phyloP scores from a whole-genome alignment of 2,329 filamentous ascomycete genomes.

The Fusarium decemcellulare region DNA sequence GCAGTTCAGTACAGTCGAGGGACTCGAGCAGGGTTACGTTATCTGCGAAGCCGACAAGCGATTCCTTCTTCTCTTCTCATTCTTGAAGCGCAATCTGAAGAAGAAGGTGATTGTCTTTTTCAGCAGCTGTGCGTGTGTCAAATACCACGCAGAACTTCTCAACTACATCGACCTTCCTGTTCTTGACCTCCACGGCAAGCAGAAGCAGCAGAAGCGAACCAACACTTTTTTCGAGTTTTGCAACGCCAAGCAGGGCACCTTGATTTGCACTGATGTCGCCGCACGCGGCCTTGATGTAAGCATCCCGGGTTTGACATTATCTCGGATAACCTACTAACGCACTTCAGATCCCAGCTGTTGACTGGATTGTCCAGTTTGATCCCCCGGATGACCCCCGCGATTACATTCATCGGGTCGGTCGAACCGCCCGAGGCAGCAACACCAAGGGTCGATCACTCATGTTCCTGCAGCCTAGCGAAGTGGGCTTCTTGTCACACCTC shows the following conservation, averaged over 20 bases:
- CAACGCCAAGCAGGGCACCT: constrained; percentile 81
- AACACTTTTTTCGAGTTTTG: constrained; percentile 98
- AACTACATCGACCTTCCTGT: constrained; percentile 98
- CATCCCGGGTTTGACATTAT: constrained; percentile 15
- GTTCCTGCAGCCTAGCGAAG: constrained; percentile 92
- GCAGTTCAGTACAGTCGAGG: constrained; percentile 92
- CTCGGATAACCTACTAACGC: constrained; percentile 24
- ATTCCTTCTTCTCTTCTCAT: constrained; percentile 94
- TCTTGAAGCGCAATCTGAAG: constrained; percentile 89
- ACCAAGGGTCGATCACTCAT: constrained; percentile 90
- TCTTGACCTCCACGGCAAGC: constrained; percentile 90
- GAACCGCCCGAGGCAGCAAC: constrained; percentile 88
- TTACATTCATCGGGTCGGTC: constrained; percentile 96
- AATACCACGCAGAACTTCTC: constrained; percentile 94
- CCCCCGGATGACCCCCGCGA: constrained; percentile 91
- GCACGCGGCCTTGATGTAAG: constrained; percentile 90
- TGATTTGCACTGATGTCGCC: constrained; percentile 97
- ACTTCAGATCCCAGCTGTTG: constrained; percentile 85
- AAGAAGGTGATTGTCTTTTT: constrained; percentile 99
- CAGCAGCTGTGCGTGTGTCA: constrained; percentile 91
- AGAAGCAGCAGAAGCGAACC: constrained; percentile 99
- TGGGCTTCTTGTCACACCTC: constrained; percentile 92
- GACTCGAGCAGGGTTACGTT: constrained; percentile 95
- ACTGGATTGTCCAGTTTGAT: constrained; percentile 97
- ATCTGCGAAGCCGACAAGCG: constrained; percentile 94